A percentile compares a stretch with the other conserved stretches of the same genome.
These are phyloP conservation scores for Populus hybrid DNA, from an alignment of 441 rosid species.

Conservation along the genomic window DNA sequence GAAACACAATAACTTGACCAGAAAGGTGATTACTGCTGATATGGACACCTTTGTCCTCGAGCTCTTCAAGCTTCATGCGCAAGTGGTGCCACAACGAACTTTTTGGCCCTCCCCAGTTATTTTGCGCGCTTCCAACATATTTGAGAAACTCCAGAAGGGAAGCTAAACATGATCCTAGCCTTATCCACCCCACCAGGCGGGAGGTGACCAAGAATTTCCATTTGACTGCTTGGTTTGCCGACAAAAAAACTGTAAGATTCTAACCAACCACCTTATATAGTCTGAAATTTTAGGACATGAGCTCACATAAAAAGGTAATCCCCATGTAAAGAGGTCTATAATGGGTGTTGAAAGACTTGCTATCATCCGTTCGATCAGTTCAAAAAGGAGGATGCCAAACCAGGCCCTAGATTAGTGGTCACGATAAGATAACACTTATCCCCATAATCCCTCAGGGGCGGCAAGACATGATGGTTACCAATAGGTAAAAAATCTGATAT, in stretches of 20 bases:
- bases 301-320: neutral
- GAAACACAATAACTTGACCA: neutral
- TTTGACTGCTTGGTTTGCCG: neutral
- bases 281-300: neutral
- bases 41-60: neutral
- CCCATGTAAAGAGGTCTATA: neutral
- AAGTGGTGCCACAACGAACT: neutral
- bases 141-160: neutral
- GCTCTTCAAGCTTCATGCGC: neutral
- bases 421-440: neutral
- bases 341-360: neutral
- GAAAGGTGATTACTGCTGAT: neutral
- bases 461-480: neutral
- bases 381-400: neutral
- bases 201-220: neutral
- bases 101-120: neutral
- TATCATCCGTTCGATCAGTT: neutral
- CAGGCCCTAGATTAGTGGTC: neutral
- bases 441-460: neutral
- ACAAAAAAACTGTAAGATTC: neutral
- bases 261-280: neutral
- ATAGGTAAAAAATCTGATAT: neutral
- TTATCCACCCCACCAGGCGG: neutral
- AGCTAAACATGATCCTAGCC: neutral
- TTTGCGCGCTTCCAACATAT: neutral